Base-by-base conservation (phyloP, 345 rosid species). In the Gossypium raimondii region DNA sequence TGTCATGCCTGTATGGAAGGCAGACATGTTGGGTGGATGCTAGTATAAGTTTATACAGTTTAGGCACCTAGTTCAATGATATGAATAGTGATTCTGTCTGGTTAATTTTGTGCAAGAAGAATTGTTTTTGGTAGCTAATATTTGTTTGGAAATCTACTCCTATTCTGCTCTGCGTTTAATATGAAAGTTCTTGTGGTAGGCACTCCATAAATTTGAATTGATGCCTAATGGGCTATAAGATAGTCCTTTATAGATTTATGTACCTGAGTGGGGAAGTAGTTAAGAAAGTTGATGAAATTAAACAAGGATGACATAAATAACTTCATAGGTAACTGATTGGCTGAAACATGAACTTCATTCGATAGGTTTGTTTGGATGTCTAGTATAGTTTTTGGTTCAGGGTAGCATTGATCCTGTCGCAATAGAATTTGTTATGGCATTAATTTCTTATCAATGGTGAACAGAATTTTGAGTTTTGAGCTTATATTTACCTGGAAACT, bases 11-110 rank as follows among this genome's bases (percentile, higher is more conserved):
- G 18, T 12, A 7, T 67, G 12, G 18, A 45, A 12, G 53, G 55
- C 34, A 67, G 55, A 20, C 52, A 45, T 20, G 34, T 68, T 68
- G 41, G 72, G 70, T 66, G 3, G 70, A 44, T 65, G 17, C 45
- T 47, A 12, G 56, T 24, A 45, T 12, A 27, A 7, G 38, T 24
- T 67, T 67, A 47, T 25, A 13, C 41, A 45, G 38, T 47, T 67
- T 67, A 67, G 71, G 56, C 1, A 22, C 41, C 0, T 13, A 24
- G 38, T 67, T 47, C 11, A 24, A 47, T 13, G 14, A 45, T 67
- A 12, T 22, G 18, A 47, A 8, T 18, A 10, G 44, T 4, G 2
- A 20, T 24, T 11, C 29, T 45, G 53, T 34, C 41, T 1, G 12
- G 12, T 45, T 66, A 52, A 66, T 45, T 18, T 66, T 66, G 16